Evolutionary conservation across 352 stramenopile genomes (phyloP), one percentile per base, ranked within the genome.

Genomic region (Pythium utonaiense): DNA sequence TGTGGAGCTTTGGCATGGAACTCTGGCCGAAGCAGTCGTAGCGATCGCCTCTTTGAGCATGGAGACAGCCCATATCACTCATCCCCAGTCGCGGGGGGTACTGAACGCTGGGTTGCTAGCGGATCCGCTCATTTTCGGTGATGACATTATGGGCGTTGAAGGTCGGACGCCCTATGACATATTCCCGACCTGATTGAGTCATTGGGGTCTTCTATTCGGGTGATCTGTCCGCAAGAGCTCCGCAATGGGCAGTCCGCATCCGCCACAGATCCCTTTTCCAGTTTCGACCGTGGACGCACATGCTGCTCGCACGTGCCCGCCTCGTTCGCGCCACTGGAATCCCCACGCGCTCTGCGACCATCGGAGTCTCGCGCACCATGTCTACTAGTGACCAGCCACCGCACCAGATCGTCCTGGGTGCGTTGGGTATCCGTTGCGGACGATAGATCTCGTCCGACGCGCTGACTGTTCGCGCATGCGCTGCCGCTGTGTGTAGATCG

Each of bases 341-440:
- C 33, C 22, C 31, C 16, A 24, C 51, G 9, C 50, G 50, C 50
- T 28, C 50, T 9, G 4, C 50, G 28, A 24, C 33, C 19, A 42
- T 16, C 19, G 51, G 31, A 47, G 13, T 57, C 33, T 27, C 34
- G 51, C 51, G 51, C 51, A 33, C 38, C 36, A 58, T 58, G 52
- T 49, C 52, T 4, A 58, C 21, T 13, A 38, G 33, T 47, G 64
- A 78, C 54, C 40, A 57, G 24, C 53, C 67, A 34, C 69, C 47
- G 44, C 64, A 74, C 54, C 70, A 85, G 30, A 73, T 89, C 54
- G 77, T 86, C 52, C 71, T 88, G 8, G 78, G 78, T 88, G 24
- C 28, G 78, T 67, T 19, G 19, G 1, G 28, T 21, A 30, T 3
- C 2, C 30, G 3, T 6, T 6, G 8, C 6, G 2, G 3, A 12